These are phyloP conservation scores for Phytophthora pisi DNA, from an alignment of 352 stramenopile species.

Conservation along the genomic window DNA sequence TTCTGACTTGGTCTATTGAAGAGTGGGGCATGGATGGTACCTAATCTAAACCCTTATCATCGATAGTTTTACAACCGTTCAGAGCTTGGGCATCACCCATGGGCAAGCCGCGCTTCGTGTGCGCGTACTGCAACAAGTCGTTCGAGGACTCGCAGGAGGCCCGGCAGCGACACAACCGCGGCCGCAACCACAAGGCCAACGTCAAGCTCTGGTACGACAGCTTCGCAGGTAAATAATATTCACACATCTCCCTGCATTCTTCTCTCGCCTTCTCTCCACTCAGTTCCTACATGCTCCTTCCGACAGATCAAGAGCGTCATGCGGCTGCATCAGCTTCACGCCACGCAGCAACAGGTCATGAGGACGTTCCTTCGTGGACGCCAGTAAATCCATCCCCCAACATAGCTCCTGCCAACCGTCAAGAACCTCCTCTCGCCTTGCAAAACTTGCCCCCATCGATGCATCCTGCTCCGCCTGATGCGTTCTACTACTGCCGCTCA, in stretches of 20 bases:
- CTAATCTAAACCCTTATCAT: too few relatives aligned
- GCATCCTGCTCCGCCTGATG: slow-evolving; percentile 58
- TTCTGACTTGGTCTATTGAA: too few relatives aligned
- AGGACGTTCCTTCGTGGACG: slow-evolving; percentile 5
- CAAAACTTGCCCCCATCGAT: slow-evolving; percentile 74
- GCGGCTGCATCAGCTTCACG: slow-evolving; percentile 6
- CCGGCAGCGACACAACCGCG: slow-evolving; percentile 64
- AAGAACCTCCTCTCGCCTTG: slow-evolving; percentile 6
- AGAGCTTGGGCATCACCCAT: slow-evolving; percentile 27
- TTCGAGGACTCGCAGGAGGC: slow-evolving; percentile 83
- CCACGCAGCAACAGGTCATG: background rate
- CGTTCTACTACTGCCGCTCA: slow-evolving; percentile 49
- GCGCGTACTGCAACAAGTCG: slow-evolving; percentile 83
- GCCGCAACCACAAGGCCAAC: slow-evolving; percentile 80
- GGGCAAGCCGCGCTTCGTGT: slow-evolving; percentile 62
- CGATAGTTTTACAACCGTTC: too few relatives aligned
- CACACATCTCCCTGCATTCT: background rate
- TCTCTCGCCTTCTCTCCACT: slow-evolving; percentile 6
- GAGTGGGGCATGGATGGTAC: too few relatives aligned
- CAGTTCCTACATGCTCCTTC: slow-evolving; percentile 3
- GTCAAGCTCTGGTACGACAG: slow-evolving; percentile 89
- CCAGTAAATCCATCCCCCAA: slow-evolving; percentile 6
- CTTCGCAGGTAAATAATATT: slow-evolving; percentile 55
- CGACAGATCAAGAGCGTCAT: slow-evolving; percentile 52
- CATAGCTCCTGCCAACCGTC: background rate